phyloP scores from a whole-genome alignment of 2,329 filamentous ascomycete species.

The Lachnellula willkommii region DNA sequence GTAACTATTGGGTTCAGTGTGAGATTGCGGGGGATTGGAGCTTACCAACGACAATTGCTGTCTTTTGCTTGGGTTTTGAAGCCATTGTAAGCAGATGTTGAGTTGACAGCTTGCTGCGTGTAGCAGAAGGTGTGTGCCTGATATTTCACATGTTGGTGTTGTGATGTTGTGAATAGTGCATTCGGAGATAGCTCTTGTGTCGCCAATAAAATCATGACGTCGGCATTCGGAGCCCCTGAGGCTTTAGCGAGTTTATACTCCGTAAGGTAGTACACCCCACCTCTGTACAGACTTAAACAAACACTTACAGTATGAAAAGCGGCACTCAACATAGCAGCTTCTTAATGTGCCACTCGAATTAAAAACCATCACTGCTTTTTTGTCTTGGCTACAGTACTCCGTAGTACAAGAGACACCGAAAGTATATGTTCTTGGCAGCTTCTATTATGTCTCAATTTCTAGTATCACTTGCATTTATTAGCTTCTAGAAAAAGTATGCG shows the following conservation, averaged over 20 bases:
- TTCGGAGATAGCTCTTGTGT: slow-evolving; percentile 8
- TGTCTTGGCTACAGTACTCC: too few relatives aligned
- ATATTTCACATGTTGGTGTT: slow-evolving; percentile 21
- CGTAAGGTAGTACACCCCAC: too few relatives aligned
- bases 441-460: too few relatives aligned
- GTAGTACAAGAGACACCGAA: too few relatives aligned
- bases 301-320: too few relatives aligned
- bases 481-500: too few relatives aligned
- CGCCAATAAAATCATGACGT: slow-evolving; percentile 13
- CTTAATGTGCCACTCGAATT: too few relatives aligned
- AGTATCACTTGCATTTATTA: too few relatives aligned
- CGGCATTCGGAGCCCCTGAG: not conserved
- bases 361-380: too few relatives aligned
- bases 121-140: not conserved
- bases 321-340: too few relatives aligned
- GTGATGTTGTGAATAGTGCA: not conserved
- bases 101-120: not conserved
- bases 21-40: slow-evolving; percentile 1
- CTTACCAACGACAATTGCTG: slow-evolving; percentile 49
- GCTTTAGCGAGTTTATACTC: not conserved
- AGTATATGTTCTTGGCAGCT: too few relatives aligned
- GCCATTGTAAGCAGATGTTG: slow-evolving; percentile 18
- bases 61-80: slow-evolving; percentile 35
- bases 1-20: not conserved
- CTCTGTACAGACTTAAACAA: too few relatives aligned